Conservation (phyloP, 768 basidiomycete genomes). For the Boletus barrowsii region DNA sequence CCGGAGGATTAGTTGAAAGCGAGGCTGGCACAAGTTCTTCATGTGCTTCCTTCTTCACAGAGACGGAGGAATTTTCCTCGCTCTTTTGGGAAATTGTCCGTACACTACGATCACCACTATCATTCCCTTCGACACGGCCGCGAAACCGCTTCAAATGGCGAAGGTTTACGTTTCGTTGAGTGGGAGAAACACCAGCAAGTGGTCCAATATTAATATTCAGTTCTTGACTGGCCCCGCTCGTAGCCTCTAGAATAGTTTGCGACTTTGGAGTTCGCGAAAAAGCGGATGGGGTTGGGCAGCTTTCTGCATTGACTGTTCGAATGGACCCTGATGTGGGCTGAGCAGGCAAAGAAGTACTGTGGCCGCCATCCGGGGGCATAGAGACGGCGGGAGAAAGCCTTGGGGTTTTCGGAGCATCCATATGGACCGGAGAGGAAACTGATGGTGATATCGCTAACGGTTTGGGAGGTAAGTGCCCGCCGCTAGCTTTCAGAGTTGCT, state of each 20-base stretch:
- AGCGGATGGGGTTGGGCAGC: neutral
- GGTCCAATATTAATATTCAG: slow-evolving; percentile 26
- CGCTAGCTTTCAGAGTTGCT: neutral
- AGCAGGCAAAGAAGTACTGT: slow-evolving; percentile 6
- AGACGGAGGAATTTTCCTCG: slow-evolving; percentile 11
- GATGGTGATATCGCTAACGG: neutral
- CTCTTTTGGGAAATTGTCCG: slow-evolving; percentile 17
- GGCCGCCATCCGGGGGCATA: slow-evolving; percentile 11
- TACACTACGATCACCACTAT: slow-evolving; percentile 29
- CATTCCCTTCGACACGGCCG: slow-evolving; percentile 24
- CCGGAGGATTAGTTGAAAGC: neutral
- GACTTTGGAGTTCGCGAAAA: slow-evolving; percentile 23
- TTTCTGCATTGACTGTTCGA: neutral
- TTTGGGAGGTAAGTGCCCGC: slow-evolving; percentile 4
- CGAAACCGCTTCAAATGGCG: slow-evolving; percentile 30
- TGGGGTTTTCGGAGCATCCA: neutral
- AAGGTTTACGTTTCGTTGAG: slow-evolving; percentile 29
- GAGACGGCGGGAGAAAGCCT: slow-evolving; percentile 6
- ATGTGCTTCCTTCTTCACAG: slow-evolving; percentile 18
- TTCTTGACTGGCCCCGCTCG: slow-evolving; percentile 9
- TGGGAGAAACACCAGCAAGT: slow-evolving; percentile 17
- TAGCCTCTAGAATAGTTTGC: slow-evolving; percentile 19
- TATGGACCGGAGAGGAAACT: neutral
- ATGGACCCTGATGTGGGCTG: slow-evolving; percentile 17
- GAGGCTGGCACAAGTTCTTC: neutral